phyloP scores from a whole-genome alignment of 148 eudicot species.

The Chenopodium quinoa region DNA sequence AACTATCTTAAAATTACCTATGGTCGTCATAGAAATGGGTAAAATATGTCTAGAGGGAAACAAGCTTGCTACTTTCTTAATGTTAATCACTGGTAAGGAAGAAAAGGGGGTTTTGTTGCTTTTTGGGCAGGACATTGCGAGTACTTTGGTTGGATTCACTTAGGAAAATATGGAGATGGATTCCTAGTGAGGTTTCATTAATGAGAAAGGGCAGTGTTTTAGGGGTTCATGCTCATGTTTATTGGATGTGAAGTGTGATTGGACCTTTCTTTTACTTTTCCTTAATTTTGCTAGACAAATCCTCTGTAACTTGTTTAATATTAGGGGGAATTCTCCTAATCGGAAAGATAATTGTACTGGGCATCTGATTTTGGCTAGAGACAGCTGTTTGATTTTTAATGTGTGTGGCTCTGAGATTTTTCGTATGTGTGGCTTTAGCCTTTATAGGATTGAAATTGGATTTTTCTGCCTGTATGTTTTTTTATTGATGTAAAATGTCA shows the following conservation, averaged over 20 bases:
- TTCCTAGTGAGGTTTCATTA: background rate
- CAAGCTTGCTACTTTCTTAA: no score
- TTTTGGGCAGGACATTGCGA: background rate
- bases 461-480: background rate
- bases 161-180: background rate
- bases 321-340: no score
- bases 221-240: no score
- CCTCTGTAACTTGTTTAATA: background rate
- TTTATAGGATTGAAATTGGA: background rate
- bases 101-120: no score
- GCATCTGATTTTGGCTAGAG: background rate
- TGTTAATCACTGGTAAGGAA: no score
- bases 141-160: background rate
- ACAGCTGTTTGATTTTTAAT: background rate
- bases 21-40: no score
- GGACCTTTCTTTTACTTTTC: background rate
- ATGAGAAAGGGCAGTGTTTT: background rate
- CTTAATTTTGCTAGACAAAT: background rate
- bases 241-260: background rate
- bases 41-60: no score
- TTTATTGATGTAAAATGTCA: conserved; percentile 1
- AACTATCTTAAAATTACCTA: no score
- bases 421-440: background rate
- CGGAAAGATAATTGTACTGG: background rate
- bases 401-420: background rate